Percentiles rank a stretch among this genome's conserved stretches.
Conservation (phyloP, 768 basidiomycete species). For the Suillus subaureus region DNA sequence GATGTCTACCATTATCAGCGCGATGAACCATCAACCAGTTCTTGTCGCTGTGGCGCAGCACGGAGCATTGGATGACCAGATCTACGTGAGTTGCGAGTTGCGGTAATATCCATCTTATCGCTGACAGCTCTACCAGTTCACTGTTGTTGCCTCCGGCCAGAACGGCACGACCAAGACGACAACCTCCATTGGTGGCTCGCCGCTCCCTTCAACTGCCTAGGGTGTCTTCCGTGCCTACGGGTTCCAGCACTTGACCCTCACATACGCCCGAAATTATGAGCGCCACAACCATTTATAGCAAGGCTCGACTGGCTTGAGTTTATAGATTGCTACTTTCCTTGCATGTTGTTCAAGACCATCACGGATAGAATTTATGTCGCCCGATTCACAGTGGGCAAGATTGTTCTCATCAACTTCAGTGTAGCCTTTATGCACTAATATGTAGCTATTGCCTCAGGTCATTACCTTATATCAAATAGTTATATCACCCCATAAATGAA, state of each 20-base stretch:
- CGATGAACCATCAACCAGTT: conserved; percentile 49
- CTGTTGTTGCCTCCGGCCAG: conserved; percentile 19
- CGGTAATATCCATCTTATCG: background rate
- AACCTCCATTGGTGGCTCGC: background rate
- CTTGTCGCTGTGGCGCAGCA: conserved; percentile 41
- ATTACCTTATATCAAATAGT: conserved; percentile 6
- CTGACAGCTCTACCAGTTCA: conserved; percentile 23
- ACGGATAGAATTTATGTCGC: background rate
- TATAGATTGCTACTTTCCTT: background rate
- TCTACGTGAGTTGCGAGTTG: conserved; percentile 40
- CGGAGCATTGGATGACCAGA: conserved; percentile 42
- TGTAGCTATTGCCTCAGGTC: background rate
- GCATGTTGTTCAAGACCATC: background rate
- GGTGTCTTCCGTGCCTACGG: background rate
- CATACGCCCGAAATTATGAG: conserved; percentile 3
- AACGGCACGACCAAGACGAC: conserved; percentile 18
- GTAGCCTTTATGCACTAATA: conserved; percentile 15
- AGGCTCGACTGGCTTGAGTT: conserved; percentile 7
- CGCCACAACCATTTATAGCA: background rate
- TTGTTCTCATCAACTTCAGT: conserved; percentile 1
- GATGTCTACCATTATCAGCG: conserved; percentile 45
- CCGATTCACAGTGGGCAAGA: background rate
- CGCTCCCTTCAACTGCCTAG: background rate
- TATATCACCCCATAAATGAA: background rate
- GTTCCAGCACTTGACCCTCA: background rate